Base-by-base conservation (phyloP, 495 filamentous ascomycete genomes). In the Penicillium cosmopolitanum region DNA sequence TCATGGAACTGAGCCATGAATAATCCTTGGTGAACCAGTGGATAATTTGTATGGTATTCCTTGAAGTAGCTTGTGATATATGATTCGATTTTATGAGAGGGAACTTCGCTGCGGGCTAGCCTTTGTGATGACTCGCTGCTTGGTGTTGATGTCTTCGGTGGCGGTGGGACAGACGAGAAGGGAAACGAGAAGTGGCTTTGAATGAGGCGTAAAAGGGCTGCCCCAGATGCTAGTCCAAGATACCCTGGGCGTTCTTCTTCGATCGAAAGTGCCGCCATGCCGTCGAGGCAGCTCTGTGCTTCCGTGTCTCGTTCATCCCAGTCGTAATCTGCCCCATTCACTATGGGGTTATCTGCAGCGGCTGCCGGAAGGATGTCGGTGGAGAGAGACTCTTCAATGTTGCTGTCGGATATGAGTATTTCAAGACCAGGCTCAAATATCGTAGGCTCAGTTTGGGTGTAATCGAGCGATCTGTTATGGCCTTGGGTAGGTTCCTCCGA, bases 1-100 rank as follows among this genome's bases (percentile, higher is more conserved):
- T 55, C 53, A 46, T 55, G 53, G 25, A 43, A 55, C 15, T 55
- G 53, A 5, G 53, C 53, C 53, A 55, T 55, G 10, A 55, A 55
- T 4, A 55, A 9, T 10, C 53, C 40, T 19, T 55, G 53, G 25
- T 55, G 53, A 18, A 55, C 40, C 21, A 55, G 15, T 9, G 53
- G 53, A n/a, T 55, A 55, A 1, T 38, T 43, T 9, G 38, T 55
- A 23, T 55, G 53, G 23, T 55, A 55, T 55, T 55, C 53, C n/a
- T 31, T 55, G 53, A 55, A 55, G 23, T 55, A 55, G 40, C 25
- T 46, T n/a, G 38, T 38, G 15, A 55, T 19, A 46, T 55, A 55
- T 25, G 40, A 31, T 11, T 55, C 53, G 16, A 55, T 46, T 38
- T 46, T 44, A 7, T 55, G 53, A 4, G 53, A n/a, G 5, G 53